Conservation (phyloP, 768 basidiomycete species). For the Postia placenta region DNA sequence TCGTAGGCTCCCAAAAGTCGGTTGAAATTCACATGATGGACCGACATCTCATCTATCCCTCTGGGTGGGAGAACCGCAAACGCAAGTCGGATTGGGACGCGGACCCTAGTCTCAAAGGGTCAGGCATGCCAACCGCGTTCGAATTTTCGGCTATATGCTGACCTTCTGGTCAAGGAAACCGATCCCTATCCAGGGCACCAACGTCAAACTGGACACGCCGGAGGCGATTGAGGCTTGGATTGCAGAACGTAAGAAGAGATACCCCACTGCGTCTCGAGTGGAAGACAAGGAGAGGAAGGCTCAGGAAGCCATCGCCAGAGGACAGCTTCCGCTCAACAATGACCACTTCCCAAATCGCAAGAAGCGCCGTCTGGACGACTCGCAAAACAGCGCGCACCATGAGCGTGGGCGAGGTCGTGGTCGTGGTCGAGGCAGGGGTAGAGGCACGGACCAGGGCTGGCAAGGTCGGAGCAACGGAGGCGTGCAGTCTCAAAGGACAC, state of each 20-base stretch:
- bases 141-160: neutral
- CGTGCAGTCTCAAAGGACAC: neutral
- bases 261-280: constrained; percentile 65
- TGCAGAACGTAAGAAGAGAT: constrained; percentile 80
- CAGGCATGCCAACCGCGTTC: constrained; percentile 10
- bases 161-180: constrained; percentile 44
- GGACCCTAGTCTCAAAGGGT: constrained; percentile 80
- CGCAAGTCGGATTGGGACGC: constrained; percentile 70
- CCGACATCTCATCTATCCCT: constrained; percentile 78
- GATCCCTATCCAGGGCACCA: constrained; percentile 75
- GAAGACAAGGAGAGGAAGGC: constrained; percentile 78
- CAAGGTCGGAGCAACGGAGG: neutral
- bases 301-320: constrained; percentile 74
- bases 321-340: constrained; percentile 56
- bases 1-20: constrained; percentile 61
- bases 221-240: constrained; percentile 85
- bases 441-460: constrained; percentile 16
- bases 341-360: constrained; percentile 36
- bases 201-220: constrained; percentile 67
- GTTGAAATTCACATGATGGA: constrained; percentile 87
- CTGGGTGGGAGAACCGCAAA: constrained; percentile 56
- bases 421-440: constrained; percentile 25
- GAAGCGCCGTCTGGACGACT: constrained; percentile 31
- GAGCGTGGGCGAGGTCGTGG: constrained; percentile 25
- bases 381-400: constrained; percentile 11